Base-by-base conservation (phyloP, 1,139 yeast species). In the Geotrichum citri-aurantii region DNA sequence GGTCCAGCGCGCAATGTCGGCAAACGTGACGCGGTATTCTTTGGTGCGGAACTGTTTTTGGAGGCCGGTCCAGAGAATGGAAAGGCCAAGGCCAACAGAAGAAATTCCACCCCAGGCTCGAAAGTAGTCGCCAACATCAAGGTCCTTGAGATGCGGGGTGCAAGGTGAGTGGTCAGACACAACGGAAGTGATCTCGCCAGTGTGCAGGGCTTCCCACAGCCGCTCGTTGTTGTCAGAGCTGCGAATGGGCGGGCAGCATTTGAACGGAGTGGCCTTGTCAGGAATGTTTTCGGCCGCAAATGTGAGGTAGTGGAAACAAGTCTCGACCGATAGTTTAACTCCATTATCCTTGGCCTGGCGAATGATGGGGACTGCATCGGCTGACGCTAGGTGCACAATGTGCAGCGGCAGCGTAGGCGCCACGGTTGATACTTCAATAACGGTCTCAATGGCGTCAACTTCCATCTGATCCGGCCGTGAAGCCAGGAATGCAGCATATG, bases 81-180 rank as follows among this genome's bases (percentile, higher is more conserved):
- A 88, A 57, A 92, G 79, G 0, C 97, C 97, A 56, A 91, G 82
- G 0, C 98, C 98, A 29, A 92, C 95, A 1, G 96, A 88, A 1
- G 96, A 81, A 55, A 92, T 90, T n/a, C 97, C 98, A 53, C 97
- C 98, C 98, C 97, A 92, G 1, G 97, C 96, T 52, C 84, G 81
- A 71, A 90, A 84, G 71, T 91, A 92, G 70, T 92, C 96, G 54
- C 97, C 97, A 59, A 82, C 79, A 31, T 84, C 87, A 59, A 91
- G 77, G 26, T 87, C 86, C 71, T 91, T 92, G 66, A 92, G 77
- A 63, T 89, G 90, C 0, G 97, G 96, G 0, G 96, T 89, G 73
- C 98, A 92, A 6, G 97, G 98, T 2, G 96, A 89, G 74, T 92
- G 98, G 70, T 92, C 98, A 14, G 95, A 87, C 1, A 92, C 97